Conservation (phyloP, 441 rosid genomes). For the Melastoma candidum region DNA sequence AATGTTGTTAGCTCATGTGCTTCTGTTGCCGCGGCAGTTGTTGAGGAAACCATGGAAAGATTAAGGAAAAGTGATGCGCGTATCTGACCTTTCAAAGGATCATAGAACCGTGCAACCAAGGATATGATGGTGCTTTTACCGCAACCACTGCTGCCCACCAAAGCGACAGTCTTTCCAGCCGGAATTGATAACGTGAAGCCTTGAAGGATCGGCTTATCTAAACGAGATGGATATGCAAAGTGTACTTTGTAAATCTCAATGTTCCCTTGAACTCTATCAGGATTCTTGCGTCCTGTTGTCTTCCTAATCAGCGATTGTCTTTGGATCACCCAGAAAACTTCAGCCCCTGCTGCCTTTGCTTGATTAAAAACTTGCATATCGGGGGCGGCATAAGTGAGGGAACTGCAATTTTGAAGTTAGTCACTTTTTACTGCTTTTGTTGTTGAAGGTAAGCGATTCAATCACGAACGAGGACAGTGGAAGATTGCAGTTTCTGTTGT, state of each 20-base stretch:
- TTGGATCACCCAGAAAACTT: conserved; percentile 40
- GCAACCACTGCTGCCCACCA: conserved; percentile 64
- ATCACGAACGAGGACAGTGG: no score
- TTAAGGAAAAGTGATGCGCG: conserved; percentile 1
- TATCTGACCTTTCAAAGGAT: conserved; percentile 39
- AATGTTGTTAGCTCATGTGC: background rate
- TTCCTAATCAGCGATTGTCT: conserved; percentile 34
- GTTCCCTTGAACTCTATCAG: conserved; percentile 32
- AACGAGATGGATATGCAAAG: conserved; percentile 55
- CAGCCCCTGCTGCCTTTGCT: conserved; percentile 59
- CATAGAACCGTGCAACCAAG: conserved; percentile 51
- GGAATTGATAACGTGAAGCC: conserved; percentile 51
- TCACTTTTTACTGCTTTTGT: no score
- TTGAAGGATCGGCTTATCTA: conserved; percentile 32
- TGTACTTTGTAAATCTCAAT: conserved; percentile 30
- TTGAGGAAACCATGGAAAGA: background rate
- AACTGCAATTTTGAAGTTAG: conserved; percentile 19
- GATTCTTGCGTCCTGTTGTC: conserved; percentile 17
- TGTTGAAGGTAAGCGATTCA: no score
- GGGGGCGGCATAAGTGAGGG: conserved; percentile 63
- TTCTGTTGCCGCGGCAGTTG: no score
- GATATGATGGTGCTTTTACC: conserved; percentile 62
- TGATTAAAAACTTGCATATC: conserved; percentile 60
- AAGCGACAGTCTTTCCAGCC: conserved; percentile 47
- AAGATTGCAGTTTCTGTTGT: no score